Base-by-base conservation (phyloP, 352 stramenopile species). In the Globisporangium orthogonon region DNA sequence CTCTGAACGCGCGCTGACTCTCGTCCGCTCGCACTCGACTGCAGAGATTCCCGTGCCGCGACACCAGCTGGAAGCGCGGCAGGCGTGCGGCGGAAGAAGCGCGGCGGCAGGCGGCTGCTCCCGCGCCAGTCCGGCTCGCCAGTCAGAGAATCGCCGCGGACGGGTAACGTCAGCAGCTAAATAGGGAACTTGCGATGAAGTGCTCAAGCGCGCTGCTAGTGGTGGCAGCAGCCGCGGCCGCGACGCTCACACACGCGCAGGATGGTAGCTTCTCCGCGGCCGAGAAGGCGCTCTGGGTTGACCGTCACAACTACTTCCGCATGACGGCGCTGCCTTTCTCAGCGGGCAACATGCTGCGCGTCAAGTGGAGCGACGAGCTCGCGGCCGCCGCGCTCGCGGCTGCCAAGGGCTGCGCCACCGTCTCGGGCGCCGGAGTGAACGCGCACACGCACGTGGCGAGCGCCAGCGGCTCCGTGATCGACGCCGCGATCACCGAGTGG, bases 251-350 rank as follows among this genome's bases (percentile, higher is more conserved):
- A 7, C 4, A 45, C 28, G 58, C 58, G n/a, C 58, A 64, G 52
- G 58, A 64, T 50, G 50, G 55, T 2, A 50, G 53, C 30, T 69
- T 72, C 51, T 54, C 64, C 31, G 40, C 49, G 13, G 66, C 69
- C 14, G 74, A 86, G 41, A 69, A 89, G 55, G 74, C 76, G 11
- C 69, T 87, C 37, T 87, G 76, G 76, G 71, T 89, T 56, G 78
- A 89, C 66, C 78, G 78, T 14, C 73, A 86, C 69, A 86, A 88
- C 67, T 91, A 81, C 66, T 91, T 91, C 67, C 80, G 80, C 18
- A 83, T 84, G 53, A 80, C 77, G n/a, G 80, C 70, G 9, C 46
- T 89, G 53, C 80, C 80, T 1, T 91, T 72, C 62, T 71, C 77
- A 7, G 80, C 80, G 3, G 67, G 62, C 14, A 74, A 88, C 54